phyloP scores from a whole-genome alignment of 257 asterid species.

The Cynanchum wilfordii region DNA sequence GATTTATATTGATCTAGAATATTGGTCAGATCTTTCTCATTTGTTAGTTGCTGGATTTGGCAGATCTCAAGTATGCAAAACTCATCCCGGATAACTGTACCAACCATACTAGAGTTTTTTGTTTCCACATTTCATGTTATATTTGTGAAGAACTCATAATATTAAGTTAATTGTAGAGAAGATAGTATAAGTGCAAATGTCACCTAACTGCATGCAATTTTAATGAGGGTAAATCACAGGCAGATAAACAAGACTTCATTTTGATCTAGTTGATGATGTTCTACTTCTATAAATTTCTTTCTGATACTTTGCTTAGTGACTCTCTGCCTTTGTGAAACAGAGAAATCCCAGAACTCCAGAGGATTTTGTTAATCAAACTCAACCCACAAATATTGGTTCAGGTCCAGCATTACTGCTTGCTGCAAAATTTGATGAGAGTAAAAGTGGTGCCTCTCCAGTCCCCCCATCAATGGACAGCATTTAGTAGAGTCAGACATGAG shows the following conservation, averaged over 20 bases:
- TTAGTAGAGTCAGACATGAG: slow-evolving; percentile 52
- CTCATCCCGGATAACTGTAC: background rate
- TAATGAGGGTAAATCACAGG: background rate
- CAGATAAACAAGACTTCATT: background rate
- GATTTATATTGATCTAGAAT: background rate
- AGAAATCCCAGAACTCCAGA: slow-evolving; percentile 41
- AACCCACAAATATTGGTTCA: slow-evolving; percentile 37
- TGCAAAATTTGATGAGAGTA: slow-evolving; percentile 50
- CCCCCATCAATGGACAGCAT: slow-evolving; percentile 52
- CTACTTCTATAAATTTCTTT: background rate
- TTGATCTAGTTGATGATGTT: background rate
- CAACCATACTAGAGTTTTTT: background rate
- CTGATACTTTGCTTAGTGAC: slow-evolving; percentile 8
- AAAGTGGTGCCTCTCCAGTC: slow-evolving; percentile 34
- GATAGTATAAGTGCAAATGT: background rate
- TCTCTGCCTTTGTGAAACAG: slow-evolving; percentile 35
- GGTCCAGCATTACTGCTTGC: slow-evolving; percentile 46
- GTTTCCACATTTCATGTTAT: background rate
- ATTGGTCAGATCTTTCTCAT: background rate
- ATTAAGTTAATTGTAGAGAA: background rate
- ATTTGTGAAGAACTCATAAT: background rate
- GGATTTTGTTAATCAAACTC: slow-evolving; percentile 51
- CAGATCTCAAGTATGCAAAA: background rate
- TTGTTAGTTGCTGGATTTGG: background rate
- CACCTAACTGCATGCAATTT: background rate